Percentiles rank a stretch among this genome's conserved stretches.
phyloP scores from a whole-genome alignment of 2,329 filamentous ascomycete species.

The Davidsoniella australis region DNA sequence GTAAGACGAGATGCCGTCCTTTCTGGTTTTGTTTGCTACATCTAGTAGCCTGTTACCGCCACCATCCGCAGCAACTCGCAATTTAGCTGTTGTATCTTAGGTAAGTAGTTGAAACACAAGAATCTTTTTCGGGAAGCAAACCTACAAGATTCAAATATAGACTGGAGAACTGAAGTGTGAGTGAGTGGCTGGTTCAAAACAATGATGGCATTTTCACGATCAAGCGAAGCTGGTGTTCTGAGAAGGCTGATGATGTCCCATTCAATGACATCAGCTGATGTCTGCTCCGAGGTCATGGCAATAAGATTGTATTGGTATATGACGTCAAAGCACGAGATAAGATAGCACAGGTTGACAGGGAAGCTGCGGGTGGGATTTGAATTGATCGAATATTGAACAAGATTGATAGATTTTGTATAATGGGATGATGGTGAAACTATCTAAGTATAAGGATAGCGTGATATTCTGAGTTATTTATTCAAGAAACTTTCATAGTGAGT shows the following conservation, averaged over 20 bases:
- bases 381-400: too few relatives aligned
- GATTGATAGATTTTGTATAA: too few relatives aligned
- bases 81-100: slow-evolving; percentile 30
- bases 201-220: slow-evolving; percentile 25
- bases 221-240: not conserved
- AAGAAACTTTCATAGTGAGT: too few relatives aligned
- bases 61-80: slow-evolving; percentile 73
- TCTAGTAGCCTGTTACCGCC: slow-evolving; percentile 62
- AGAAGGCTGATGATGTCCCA: slow-evolving; percentile 10
- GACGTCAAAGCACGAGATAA: slow-evolving; percentile 1
- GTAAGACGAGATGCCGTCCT: slow-evolving; percentile 3
- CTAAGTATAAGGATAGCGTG: too few relatives aligned
- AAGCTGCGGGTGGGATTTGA: too few relatives aligned
- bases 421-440: too few relatives aligned
- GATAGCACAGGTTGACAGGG: not conserved
- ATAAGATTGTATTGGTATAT: not conserved
- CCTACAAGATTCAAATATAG: slow-evolving; percentile 4
- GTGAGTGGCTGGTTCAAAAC: slow-evolving; percentile 35
- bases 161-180: slow-evolving; percentile 28
- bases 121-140: not conserved
- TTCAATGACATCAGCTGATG: not conserved
- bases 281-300: not conserved
- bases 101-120: not conserved
- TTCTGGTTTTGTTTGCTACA: slow-evolving; percentile 15
- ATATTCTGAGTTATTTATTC: too few relatives aligned